phyloP scores from a whole-genome alignment of 2,329 filamentous ascomycete genomes.

The Penicillium sp. region DNA sequence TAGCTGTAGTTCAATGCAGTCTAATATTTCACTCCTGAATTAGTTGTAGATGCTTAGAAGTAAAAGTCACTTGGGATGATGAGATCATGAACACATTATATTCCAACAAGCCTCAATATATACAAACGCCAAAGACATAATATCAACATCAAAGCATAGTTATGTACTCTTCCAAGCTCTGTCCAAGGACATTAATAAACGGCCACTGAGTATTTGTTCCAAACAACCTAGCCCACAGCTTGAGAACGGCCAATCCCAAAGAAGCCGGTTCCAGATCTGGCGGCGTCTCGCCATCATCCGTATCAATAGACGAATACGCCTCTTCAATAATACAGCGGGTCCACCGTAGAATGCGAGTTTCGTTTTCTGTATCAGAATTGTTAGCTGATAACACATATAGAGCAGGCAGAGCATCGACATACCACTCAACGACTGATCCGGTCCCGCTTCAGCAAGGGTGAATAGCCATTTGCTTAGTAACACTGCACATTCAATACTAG shows the following conservation, averaged over 20 bases:
- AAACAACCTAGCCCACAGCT: conserved; percentile 35
- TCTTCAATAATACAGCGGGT: conserved; percentile 35
- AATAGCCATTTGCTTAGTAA: conserved; percentile 50
- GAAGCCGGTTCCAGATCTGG: conserved; percentile 27
- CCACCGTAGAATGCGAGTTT: conserved; percentile 35
- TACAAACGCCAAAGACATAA: neutral
- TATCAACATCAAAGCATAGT: conserved; percentile 23
- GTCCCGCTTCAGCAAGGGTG: conserved; percentile 28
- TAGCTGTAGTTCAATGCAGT: neutral
- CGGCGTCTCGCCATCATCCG: conserved; percentile 25
- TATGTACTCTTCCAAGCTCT: conserved; percentile 33
- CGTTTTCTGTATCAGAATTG: conserved; percentile 26
- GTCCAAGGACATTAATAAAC: conserved; percentile 35
- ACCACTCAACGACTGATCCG: conserved; percentile 31
- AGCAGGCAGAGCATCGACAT: neutral
- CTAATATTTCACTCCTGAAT: neutral
- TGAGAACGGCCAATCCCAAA: conserved; percentile 32
- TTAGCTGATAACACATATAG: neutral
- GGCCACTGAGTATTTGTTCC: conserved; percentile 36
- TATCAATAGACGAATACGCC: conserved; percentile 35
- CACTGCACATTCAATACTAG: conserved; percentile 41
- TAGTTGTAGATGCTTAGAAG: neutral
- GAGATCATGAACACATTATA: neutral
- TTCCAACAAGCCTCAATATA: neutral
- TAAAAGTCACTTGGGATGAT: no score